Evolutionary conservation across 352 stramenopile species (phyloP).

Genomic region (Phytophthora nicotianae): DNA sequence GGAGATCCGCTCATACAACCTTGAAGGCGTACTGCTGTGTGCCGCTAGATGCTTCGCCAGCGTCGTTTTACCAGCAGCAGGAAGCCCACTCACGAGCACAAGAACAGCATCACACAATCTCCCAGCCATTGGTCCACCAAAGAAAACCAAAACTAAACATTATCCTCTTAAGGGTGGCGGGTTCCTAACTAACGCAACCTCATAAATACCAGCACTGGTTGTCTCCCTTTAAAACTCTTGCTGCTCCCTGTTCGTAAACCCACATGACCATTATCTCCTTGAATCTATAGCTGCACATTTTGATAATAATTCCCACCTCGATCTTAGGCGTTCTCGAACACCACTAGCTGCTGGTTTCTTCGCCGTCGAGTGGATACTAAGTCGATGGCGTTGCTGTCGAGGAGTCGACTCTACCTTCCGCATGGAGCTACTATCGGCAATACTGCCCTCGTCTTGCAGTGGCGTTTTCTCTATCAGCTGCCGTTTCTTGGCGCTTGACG

Average conservation of each 20-base stretch:
- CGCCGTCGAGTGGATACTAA: constrained; percentile 46
- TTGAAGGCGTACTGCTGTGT: background rate
- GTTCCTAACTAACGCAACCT: background rate
- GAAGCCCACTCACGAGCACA: constrained; percentile 67
- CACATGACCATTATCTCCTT: constrained; percentile 14
- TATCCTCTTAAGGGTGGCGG: background rate
- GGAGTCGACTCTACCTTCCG: background rate
- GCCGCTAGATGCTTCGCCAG: constrained; percentile 41
- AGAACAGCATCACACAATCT: constrained; percentile 31
- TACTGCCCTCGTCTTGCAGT: background rate
- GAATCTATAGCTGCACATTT: background rate
- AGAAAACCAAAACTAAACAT: constrained; percentile 18
- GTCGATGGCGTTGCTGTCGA: constrained; percentile 31
- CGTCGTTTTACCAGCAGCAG: constrained; percentile 73
- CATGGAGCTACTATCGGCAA: constrained; percentile 1
- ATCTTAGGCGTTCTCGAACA: constrained; percentile 8
- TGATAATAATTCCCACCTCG: constrained; percentile 14
- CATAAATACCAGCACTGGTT: constrained; percentile 9
- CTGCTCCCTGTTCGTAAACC: constrained; percentile 11
- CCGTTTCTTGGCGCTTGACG: constrained; percentile 22
- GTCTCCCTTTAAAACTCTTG: constrained; percentile 4
- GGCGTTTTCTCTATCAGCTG: constrained; percentile 9
- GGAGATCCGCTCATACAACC: constrained; percentile 44
- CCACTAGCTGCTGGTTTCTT: constrained; percentile 31
- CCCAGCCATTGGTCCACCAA: constrained; percentile 15